Evolutionary conservation across 768 basidiomycete species (phyloP).

Genomic region (Pleurotus salmoneostramineus): DNA sequence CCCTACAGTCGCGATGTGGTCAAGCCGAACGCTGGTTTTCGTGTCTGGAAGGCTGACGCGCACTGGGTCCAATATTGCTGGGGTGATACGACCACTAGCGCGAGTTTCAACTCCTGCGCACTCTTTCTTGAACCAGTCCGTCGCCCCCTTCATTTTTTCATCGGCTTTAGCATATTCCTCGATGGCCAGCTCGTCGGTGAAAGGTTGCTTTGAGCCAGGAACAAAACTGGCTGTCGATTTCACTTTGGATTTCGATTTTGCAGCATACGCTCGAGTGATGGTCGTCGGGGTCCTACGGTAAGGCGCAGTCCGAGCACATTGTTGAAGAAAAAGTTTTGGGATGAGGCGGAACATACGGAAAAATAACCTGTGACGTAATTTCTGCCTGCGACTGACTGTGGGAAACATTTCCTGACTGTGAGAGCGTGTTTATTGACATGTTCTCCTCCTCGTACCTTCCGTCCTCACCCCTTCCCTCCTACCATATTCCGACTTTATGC

Average conservation of each 20-base stretch:
- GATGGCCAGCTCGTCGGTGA: constrained; percentile 45
- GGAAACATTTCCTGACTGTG: background rate
- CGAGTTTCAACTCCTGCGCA: constrained; percentile 69
- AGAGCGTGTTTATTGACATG: background rate
- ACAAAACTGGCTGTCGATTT: constrained; percentile 57
- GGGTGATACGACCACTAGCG: constrained; percentile 73
- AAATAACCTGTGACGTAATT: no score
- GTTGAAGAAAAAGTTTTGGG: background rate
- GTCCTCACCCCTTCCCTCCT: background rate
- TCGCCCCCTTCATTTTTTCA: constrained; percentile 54
- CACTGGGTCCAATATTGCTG: constrained; percentile 66
- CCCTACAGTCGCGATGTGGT: constrained; percentile 78
- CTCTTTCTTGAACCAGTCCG: constrained; percentile 78
- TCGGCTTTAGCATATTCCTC: constrained; percentile 63
- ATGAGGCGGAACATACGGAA: background rate
- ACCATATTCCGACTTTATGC: constrained; percentile 1
- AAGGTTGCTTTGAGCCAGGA: constrained; percentile 63
- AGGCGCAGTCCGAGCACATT: background rate
- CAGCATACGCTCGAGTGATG: constrained; percentile 5
- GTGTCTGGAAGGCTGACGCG: constrained; percentile 47
- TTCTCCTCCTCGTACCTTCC: background rate
- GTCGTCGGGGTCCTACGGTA: no score
- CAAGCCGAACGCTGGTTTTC: constrained; percentile 36
- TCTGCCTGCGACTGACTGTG: no score
- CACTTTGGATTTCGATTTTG: constrained; percentile 23